A percentile compares a stretch with the other conserved stretches of the same genome.
Evolutionary conservation across 495 filamentous ascomycete species (phyloP).

Genomic region (Chaetomium fimeti): DNA sequence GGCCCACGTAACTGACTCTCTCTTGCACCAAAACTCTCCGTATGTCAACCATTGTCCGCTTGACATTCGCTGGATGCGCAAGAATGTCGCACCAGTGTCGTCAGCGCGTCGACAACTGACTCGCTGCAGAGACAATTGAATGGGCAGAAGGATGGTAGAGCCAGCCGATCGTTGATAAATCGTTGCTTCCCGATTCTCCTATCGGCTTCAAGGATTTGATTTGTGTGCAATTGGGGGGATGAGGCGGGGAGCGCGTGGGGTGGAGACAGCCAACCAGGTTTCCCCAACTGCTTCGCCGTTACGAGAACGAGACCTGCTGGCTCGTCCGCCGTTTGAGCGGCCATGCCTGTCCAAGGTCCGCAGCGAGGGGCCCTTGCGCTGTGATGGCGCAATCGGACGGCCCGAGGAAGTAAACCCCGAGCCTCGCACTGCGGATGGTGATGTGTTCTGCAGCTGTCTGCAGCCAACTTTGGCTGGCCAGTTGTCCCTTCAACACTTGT

Average conservation of each 20-base stretch:
- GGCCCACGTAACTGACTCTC: constrained; percentile 32
- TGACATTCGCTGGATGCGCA: constrained; percentile 24
- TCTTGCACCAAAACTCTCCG: constrained; percentile 11
- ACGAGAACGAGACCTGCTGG: constrained; percentile 21
- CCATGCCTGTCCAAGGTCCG: constrained; percentile 18
- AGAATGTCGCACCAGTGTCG: constrained; percentile 36
- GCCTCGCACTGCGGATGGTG: background rate
- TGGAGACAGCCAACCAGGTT: background rate
- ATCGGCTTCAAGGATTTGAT: constrained; percentile 8
- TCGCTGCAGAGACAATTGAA: constrained; percentile 19
- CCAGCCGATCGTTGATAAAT: constrained; percentile 30
- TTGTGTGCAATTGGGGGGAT: constrained; percentile 9
- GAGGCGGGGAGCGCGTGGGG: constrained; percentile 5
- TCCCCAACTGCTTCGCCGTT: constrained; percentile 35
- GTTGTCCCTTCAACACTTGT: background rate
- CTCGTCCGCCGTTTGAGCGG: background rate
- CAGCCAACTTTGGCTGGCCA: constrained; percentile 30
- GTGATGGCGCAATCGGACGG: constrained; percentile 12
- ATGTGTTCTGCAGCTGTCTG: constrained; percentile 32
- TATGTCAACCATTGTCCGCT: constrained; percentile 26
- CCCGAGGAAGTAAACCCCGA: background rate
- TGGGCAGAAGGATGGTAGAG: constrained; percentile 8
- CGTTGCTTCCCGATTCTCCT: constrained; percentile 12
- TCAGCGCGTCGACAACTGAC: constrained; percentile 31
- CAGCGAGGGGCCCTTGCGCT: constrained; percentile 8